A percentile compares a stretch with the other conserved stretches of the same genome.
Conservation (phyloP, 768 basidiomycete genomes). For the Auriculariales sp. region DNA sequence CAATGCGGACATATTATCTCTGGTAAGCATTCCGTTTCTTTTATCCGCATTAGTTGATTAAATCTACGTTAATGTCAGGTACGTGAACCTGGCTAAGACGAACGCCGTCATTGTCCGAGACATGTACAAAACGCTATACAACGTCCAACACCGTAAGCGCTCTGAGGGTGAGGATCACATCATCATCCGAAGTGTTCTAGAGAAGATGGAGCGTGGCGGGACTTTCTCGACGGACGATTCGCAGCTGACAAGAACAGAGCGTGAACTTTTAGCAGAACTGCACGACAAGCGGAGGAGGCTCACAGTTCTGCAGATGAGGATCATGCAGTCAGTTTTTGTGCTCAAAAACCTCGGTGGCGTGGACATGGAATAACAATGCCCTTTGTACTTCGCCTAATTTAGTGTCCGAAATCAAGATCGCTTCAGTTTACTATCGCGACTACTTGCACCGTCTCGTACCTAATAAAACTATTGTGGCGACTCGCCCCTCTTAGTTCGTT, state of each 20-base stretch:
- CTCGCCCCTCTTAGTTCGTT: too few relatives aligned
- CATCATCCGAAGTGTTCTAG: conserved; percentile 54
- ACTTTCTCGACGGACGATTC: conserved; percentile 70
- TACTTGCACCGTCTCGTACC: too few relatives aligned
- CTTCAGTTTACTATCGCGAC: too few relatives aligned
- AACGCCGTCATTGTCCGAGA: conserved; percentile 62
- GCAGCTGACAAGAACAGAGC: conserved; percentile 59
- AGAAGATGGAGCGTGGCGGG: conserved; percentile 55
- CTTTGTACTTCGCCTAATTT: background rate
- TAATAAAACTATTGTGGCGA: too few relatives aligned
- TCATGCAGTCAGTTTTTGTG: conserved; percentile 83
- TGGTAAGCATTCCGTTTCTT: conserved; percentile 37
- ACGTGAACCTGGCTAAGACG: conserved; percentile 74
- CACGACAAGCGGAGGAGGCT: conserved; percentile 61
- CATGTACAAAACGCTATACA: conserved; percentile 83
- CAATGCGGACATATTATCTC: conserved; percentile 77
- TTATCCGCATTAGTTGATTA: background rate
- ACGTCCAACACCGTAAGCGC: conserved; percentile 59
- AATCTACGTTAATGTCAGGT: conserved; percentile 33
- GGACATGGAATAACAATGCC: background rate
- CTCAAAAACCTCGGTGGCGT: conserved; percentile 51
- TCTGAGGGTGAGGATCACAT: conserved; percentile 52
- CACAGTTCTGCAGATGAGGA: conserved; percentile 66
- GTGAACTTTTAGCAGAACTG: conserved; percentile 59
- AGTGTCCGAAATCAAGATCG: too few relatives aligned